A percentile compares a stretch with the other conserved stretches of the same genome.
Evolutionary conservation across 495 filamentous ascomycete genomes (phyloP).

Genomic region (Tuber borchii): DNA sequence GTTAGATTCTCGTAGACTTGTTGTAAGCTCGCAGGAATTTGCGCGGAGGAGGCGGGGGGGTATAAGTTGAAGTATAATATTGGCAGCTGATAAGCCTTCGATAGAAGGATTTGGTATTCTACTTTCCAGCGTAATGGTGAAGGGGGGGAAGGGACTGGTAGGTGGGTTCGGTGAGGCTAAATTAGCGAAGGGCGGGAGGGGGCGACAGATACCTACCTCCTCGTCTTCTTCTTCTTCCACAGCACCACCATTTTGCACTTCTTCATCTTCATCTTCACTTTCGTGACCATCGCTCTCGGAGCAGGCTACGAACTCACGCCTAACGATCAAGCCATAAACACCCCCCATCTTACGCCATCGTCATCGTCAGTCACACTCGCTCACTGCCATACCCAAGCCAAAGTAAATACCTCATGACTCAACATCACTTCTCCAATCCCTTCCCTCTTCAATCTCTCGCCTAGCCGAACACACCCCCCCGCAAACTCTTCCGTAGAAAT

Average conservation of each 20-base stretch:
- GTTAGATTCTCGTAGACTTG: slow-evolving; percentile 25
- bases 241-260: neutral
- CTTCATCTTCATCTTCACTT: neutral
- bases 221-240: neutral
- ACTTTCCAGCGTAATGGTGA: slow-evolving; percentile 1
- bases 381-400: neutral
- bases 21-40: slow-evolving; percentile 6
- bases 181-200: neutral
- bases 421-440: neutral
- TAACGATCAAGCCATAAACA: neutral
- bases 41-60: neutral
- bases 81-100: slow-evolving; percentile 21
- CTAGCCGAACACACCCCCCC: neutral
- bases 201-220: neutral
- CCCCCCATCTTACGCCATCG: neutral
- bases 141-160: neutral
- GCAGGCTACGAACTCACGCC: neutral
- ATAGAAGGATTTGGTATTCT: slow-evolving; percentile 34
- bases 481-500: neutral
- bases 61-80: slow-evolving; percentile 29
- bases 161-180: neutral
- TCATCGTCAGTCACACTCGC: neutral
- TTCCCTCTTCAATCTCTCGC: neutral
- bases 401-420: neutral
- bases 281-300: neutral